phyloP scores from a whole-genome alignment of 2,329 filamentous ascomycete species.

The Aspergillus hortae region DNA sequence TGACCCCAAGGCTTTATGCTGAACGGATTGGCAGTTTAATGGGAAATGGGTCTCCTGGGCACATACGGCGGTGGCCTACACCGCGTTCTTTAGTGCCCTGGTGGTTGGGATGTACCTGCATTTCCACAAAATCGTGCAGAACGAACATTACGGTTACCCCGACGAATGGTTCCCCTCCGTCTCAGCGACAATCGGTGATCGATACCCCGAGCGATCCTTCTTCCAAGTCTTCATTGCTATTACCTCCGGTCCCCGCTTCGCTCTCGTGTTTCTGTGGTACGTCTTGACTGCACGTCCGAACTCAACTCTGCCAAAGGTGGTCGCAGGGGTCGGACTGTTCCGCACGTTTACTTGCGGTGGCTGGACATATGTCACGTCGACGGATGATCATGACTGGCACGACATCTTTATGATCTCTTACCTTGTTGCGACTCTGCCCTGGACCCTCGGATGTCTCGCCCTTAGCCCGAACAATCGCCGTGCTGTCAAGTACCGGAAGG shows the following conservation, averaged over 20 bases:
- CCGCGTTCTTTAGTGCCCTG: conserved; percentile 80
- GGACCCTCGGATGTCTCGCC: conserved; percentile 86
- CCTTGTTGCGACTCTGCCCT: conserved; percentile 86
- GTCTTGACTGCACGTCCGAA: conserved; percentile 76
- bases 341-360: conserved; percentile 92
- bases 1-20: conserved; percentile 18
- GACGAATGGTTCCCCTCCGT: conserved; percentile 97
- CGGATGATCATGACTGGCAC: conserved; percentile 97
- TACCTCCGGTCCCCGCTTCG: conserved; percentile 89
- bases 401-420: conserved; percentile 99
- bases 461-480: conserved; percentile 79
- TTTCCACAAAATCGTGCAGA: conserved; percentile 95
- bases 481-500: conserved; percentile 85
- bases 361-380: conserved; percentile 98
- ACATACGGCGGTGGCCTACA: conserved; percentile 79
- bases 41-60: conserved; percentile 87
- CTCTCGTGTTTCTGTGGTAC: conserved; percentile 88
- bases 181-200: conserved; percentile 93
- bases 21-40: conserved; percentile 55
- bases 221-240: conserved; percentile 98
- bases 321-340: conserved; percentile 76
- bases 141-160: conserved; percentile 92
- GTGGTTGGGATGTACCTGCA: conserved; percentile 77
- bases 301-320: conserved; percentile 72
- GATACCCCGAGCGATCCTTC: conserved; percentile 92